Evolutionary conservation across 495 filamentous ascomycete genomes (phyloP), one percentile per base, ranked within the genome.

Genomic region (Penicillium goetzii): DNA sequence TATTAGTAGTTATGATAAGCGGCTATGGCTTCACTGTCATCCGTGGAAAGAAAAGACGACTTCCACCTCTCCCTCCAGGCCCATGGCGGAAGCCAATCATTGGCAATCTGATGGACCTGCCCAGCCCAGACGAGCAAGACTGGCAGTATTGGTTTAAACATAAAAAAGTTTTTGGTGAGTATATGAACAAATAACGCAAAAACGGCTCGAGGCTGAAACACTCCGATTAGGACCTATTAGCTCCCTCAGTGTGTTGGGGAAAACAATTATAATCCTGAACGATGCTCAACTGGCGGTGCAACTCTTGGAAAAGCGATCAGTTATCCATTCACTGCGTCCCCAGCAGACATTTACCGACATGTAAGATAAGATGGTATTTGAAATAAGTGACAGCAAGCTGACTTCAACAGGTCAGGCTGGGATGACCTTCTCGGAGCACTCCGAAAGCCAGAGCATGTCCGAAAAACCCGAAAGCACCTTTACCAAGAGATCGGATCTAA

Each of bases 191-290:
- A 15, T 25, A 28, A 12, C 9, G 5, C 0, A n/a, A 59, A 33
- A 51, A 57, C 15, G 17, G 2, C 11, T 19, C 4, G 10, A 45
- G 47, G 21, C 59, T 55, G 12, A 40, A 45, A 51, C 12, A 32
- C 14, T 21, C 25, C 21, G 19, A 57, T 34, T 21, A 76, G 72
- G 84, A 9, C 80, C 82, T 0, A 78, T 86, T n/a, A 85, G 81
- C 66, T 85, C 82, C 17, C 57, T 86, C 2, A 82, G 74, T 3
- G 69, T 83, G 7, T 54, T 84, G 26, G 82, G 81, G 11, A 74
- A 79, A 59, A 78, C 76, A 0, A 73, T 85, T 8, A 65, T 85
- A 21, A 78, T 85, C 57, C 56, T 85, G 45, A 79, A 85, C 59
- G 80, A 85, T 40, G 59, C 67, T 12, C 53, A 70, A 11, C 14